Evolutionary conservation across 2,329 filamentous ascomycete genomes (phyloP), one percentile per base, ranked within the genome.

Genomic region (Pseudogymnoascus pannorum): DNA sequence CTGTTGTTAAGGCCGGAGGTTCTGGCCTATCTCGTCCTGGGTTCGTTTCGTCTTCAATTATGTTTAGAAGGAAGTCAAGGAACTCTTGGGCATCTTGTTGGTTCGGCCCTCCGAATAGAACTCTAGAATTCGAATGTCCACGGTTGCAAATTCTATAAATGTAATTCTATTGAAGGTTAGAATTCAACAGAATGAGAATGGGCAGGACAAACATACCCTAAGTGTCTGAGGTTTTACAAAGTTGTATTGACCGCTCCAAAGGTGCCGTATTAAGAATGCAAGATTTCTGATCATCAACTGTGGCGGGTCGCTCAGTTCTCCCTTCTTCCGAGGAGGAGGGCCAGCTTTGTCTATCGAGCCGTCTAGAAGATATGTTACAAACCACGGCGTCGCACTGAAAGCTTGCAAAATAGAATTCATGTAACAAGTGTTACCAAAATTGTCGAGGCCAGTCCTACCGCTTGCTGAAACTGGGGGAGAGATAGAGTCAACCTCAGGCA

Each of bases 31-130:
- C 78, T 77, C 85, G 88, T 29, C 82, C 80, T 5, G 80, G 75
- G 71, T 96, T 95, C 4, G 95, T 86, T 74, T 99, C 94, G 70
- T 94, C 89, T 67, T 93, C 88, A 11, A 97, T 79, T 66, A 88
- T 87, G 60, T 90, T 86, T 36, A 96, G 80, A 24, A 97, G 74
- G 70, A 95, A 96, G 51, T 86, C 85, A 66, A 93, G 86, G 67
- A 96, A 96, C 69, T 97, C 94, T 66, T 92, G 89, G 1, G 92
- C 88, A 70, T 99, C 94, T 74, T 97, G 94, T 71, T 97, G 93
- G 58, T 85, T 78, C 22, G 80, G 79, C 40, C 90, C 87, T 12
- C 87, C 89, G 77, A 92, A 94, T 66, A 84, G 80, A 5, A 82
- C 79, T 62, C 62, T 65, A 87, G 75, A 54, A 29, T 54, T 54